phyloP scores from a whole-genome alignment of 164 flowering plant genomes.

The Vitis cinerea region DNA sequence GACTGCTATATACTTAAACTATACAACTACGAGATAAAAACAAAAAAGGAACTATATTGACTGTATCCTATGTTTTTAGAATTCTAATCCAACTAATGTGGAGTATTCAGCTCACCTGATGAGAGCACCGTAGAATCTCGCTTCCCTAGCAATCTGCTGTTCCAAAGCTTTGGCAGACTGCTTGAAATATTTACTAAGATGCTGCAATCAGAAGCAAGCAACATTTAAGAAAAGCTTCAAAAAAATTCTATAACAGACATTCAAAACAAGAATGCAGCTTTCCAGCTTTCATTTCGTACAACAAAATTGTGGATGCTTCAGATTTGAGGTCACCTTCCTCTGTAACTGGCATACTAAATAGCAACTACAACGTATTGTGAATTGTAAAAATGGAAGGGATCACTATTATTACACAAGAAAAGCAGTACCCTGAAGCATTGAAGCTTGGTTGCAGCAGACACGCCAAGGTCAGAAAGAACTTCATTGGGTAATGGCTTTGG shows the following conservation, averaged over 20 bases:
- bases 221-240: background rate
- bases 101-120: conserved; percentile 54
- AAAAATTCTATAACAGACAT: background rate
- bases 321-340: too few species aligned
- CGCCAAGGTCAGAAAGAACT: conserved; percentile 69
- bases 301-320: background rate
- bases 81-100: background rate
- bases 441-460: conserved; percentile 86
- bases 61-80: background rate
- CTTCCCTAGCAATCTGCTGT: conserved; percentile 81
- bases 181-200: conserved; percentile 86
- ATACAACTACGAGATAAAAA: background rate
- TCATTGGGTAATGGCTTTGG: conserved; percentile 89
- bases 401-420: background rate
- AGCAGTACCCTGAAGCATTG: conserved; percentile 75
- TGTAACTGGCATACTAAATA: too few species aligned
- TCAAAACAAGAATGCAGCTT: background rate
- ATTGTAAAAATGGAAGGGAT: background rate
- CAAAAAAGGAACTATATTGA: background rate
- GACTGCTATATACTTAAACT: background rate
- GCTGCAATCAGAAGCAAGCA: conserved; percentile 39
- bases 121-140: conserved; percentile 92
- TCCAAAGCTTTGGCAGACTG: conserved; percentile 91
- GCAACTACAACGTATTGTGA: background rate
- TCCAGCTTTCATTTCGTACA: background rate